Evolutionary conservation across 148 eudicot genomes (phyloP), one percentile per base, ranked within the genome.

Genomic region (Agrostemma githago): DNA sequence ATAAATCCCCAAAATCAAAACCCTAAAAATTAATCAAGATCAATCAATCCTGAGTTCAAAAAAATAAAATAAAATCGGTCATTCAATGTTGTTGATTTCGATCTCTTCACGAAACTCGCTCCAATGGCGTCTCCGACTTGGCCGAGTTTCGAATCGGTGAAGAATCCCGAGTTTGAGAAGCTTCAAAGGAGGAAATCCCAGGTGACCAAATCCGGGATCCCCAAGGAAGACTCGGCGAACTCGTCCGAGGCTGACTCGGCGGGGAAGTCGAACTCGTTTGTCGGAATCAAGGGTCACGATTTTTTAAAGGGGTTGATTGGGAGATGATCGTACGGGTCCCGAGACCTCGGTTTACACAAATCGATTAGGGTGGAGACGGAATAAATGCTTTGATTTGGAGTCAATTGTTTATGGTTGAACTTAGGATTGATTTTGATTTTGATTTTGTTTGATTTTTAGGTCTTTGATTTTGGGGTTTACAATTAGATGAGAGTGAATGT

Each of bases 221-320:
- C 86, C 16, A 79, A 83, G 4, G 89, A 78, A 3, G 81, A 80
- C 37, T 77, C 84, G 51, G 79, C 37, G 4, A 75, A 80, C 41
- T 67, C 87, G 68, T 72, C 73, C 38, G 85, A 81, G 78, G 78
- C 86, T 0, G 84, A 80, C 59, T 76, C 86, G 26, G 76, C 62
- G 5, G 82, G 82, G 19, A 92, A 86, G 48, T 82, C 96, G 2
- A 89, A 90, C 77, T 90, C 94, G 77, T 90, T 93, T 72, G 98
- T 93, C 4, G 96, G 98, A 2, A 93, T 96, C 17, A 96, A 91
- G 78, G 98, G 91, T 57, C 91, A 93, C 85, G 88, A 41, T 93
- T 86, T 72, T 90, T 93, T 73, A 73, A 34, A 3, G 94, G 86
- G 71, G 84, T 89, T 11, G 84, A 84, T 74, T 90, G 96, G 98